Percentiles rank a stretch among this genome's conserved stretches.
Conservation (phyloP, 1,139 yeast genomes). For the Trichomonascaceae sp. region DNA sequence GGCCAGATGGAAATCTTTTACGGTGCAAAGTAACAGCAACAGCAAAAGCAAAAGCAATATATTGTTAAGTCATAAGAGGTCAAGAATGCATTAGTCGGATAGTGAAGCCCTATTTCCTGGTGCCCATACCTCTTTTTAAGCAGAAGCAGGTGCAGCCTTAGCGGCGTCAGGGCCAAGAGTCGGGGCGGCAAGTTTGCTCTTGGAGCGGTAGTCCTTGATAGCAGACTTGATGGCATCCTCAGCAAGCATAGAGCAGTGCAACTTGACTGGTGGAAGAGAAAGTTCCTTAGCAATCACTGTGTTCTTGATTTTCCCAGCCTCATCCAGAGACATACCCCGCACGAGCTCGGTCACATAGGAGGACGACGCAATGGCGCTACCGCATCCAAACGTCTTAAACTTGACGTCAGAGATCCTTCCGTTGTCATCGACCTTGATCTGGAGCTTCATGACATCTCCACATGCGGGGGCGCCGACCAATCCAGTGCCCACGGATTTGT, state of each 20-base stretch:
- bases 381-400: conserved; percentile 97
- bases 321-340: conserved; percentile 89
- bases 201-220: conserved; percentile 81
- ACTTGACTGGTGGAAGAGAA: conserved; percentile 89
- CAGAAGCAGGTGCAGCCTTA: conserved; percentile 4
- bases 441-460: conserved; percentile 97
- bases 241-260: conserved; percentile 97
- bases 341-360: conserved; percentile 92
- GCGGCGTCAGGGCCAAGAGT: conserved; percentile 26
- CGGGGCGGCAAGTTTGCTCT: conserved; percentile 29
- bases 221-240: conserved; percentile 98
- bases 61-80: too few relatives aligned
- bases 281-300: conserved; percentile 88
- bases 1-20: too few relatives aligned
- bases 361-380: conserved; percentile 92
- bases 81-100: too few relatives aligned
- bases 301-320: conserved; percentile 82
- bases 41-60: too few relatives aligned
- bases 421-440: conserved; percentile 82
- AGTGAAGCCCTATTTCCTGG: too few relatives aligned
- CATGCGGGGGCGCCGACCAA: conserved; percentile 97
- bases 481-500: conserved; percentile 85
- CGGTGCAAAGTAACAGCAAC: too few relatives aligned
- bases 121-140: too few relatives aligned
- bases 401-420: conserved; percentile 91